Evolutionary conservation across 768 basidiomycete genomes (phyloP).

Genomic region (Paxillus involutus): DNA sequence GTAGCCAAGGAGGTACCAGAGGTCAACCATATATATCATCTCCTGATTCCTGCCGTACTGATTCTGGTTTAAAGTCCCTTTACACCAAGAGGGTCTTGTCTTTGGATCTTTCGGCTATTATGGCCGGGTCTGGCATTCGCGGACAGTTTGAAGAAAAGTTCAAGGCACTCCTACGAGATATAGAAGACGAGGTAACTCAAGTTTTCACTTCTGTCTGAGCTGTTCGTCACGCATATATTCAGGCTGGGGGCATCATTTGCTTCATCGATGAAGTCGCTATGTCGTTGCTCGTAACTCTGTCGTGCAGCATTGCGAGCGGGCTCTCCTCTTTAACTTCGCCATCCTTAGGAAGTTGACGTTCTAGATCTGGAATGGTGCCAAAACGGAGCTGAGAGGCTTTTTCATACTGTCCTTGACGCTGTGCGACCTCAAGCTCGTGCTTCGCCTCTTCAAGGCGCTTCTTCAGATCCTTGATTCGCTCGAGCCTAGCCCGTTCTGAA

Average conservation of each 20-base stretch:
- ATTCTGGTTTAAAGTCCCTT: slow-evolving; percentile 54
- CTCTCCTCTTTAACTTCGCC: slow-evolving; percentile 39
- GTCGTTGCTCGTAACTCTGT: slow-evolving; percentile 85
- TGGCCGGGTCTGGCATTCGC: slow-evolving; percentile 89
- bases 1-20: slow-evolving; percentile 90
- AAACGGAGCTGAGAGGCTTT: slow-evolving; percentile 81
- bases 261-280: slow-evolving; percentile 93
- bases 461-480: slow-evolving; percentile 71
- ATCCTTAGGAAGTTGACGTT: slow-evolving; percentile 63
- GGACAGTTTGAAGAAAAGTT: slow-evolving; percentile 95
- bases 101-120: slow-evolving; percentile 77
- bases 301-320: slow-evolving; percentile 71
- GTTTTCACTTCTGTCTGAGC: slow-evolving; percentile 28
- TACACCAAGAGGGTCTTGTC: slow-evolving; percentile 87
- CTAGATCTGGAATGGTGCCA: slow-evolving; percentile 80
- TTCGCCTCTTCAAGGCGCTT: slow-evolving; percentile 79
- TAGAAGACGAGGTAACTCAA: slow-evolving; percentile 69
- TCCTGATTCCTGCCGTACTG: background rate
- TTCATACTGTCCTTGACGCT: slow-evolving; percentile 87
- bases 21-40: slow-evolving; percentile 38
- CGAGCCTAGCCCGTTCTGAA: slow-evolving; percentile 65
- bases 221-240: slow-evolving; percentile 8
- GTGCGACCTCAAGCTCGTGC: slow-evolving; percentile 83
- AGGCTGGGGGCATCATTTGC: slow-evolving; percentile 80
- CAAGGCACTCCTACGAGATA: slow-evolving; percentile 86